Conservation (phyloP, 495 filamentous ascomycete species). For the Lasiosphaeriaceae sp. region DNA sequence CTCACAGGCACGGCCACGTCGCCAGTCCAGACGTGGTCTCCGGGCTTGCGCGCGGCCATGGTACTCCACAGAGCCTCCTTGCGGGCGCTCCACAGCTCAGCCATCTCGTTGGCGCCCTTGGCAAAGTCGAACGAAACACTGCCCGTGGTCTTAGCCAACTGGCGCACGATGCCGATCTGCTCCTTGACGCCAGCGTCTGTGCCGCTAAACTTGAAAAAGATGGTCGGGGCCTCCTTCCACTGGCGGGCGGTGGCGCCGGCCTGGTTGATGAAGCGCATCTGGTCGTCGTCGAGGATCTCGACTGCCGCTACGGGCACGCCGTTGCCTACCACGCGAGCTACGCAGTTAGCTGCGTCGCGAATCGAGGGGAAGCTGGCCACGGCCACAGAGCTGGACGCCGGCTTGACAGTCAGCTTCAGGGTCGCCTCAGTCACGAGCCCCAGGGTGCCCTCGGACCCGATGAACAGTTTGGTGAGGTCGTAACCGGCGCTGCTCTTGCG, state of each 20-base stretch:
- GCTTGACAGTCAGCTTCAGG: conserved; percentile 76
- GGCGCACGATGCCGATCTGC: conserved; percentile 69
- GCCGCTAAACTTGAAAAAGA: conserved; percentile 94
- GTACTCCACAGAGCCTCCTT: conserved; percentile 82
- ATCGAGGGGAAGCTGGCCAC: conserved; percentile 77
- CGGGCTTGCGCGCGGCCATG: conserved; percentile 54
- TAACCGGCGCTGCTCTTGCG: conserved; percentile 84
- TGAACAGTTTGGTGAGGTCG: conserved; percentile 75
- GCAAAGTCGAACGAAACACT: conserved; percentile 78
- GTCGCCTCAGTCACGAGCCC: conserved; percentile 75
- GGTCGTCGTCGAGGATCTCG: conserved; percentile 89
- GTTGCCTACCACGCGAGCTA: conserved; percentile 70
- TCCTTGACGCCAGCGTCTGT: conserved; percentile 74
- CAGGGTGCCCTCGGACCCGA: conserved; percentile 75
- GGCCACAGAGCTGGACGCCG: conserved; percentile 74
- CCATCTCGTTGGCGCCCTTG: conserved; percentile 58
- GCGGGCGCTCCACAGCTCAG: conserved; percentile 80
- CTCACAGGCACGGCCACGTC: conserved; percentile 81
- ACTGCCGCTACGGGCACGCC: conserved; percentile 84
- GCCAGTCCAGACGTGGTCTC: conserved; percentile 74
- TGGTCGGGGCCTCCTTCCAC: conserved; percentile 77
- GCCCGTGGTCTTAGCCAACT: conserved; percentile 59
- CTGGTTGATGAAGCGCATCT: conserved; percentile 89
- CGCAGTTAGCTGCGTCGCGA: conserved; percentile 75
- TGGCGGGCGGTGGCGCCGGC: conserved; percentile 65